Conservation (phyloP, 768 basidiomycete species). For the Cystobasidium tubakii region DNA sequence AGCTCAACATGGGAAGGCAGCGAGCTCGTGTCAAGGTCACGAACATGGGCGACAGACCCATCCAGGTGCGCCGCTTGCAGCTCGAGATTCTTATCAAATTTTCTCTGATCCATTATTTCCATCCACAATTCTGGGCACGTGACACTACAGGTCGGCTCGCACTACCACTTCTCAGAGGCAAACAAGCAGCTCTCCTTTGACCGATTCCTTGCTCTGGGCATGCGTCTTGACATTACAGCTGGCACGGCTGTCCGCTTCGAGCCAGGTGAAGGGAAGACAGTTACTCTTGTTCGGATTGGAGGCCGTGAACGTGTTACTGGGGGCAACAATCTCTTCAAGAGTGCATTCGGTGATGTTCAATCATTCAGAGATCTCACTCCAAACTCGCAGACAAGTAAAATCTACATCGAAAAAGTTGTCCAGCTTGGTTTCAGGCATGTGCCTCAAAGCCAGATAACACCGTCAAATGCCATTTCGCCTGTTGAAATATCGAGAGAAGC, state of each 20-base stretch:
- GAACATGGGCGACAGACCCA: constrained; percentile 86
- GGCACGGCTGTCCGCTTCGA: constrained; percentile 97
- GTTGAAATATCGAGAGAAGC: constrained; percentile 60
- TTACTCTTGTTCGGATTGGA: constrained; percentile 70
- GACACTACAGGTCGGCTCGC: constrained; percentile 68
- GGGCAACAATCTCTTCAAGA: constrained; percentile 47
- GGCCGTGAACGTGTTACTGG: constrained; percentile 69
- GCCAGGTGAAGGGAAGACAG: constrained; percentile 79
- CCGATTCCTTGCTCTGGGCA: constrained; percentile 70
- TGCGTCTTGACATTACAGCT: constrained; percentile 81
- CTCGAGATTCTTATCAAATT: constrained; percentile 31
- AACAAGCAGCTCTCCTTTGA: constrained; percentile 78
- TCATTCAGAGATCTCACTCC: constrained; percentile 11
- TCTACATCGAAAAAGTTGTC: constrained; percentile 17
- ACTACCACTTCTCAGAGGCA: constrained; percentile 83
- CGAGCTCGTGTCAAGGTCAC: constrained; percentile 68
- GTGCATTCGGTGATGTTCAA: neutral
- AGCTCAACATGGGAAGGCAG: constrained; percentile 68
- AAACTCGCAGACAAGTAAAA: neutral
- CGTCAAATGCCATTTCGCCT: constrained; percentile 45
- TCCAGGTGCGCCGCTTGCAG: constrained; percentile 59
- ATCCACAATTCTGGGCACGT: neutral
- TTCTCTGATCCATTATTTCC: too few species aligned
- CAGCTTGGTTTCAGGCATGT: constrained; percentile 49
- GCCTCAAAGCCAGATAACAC: constrained; percentile 55